Evolutionary conservation across 768 basidiomycete genomes (phyloP).

Genomic region (Daedalea quercina): DNA sequence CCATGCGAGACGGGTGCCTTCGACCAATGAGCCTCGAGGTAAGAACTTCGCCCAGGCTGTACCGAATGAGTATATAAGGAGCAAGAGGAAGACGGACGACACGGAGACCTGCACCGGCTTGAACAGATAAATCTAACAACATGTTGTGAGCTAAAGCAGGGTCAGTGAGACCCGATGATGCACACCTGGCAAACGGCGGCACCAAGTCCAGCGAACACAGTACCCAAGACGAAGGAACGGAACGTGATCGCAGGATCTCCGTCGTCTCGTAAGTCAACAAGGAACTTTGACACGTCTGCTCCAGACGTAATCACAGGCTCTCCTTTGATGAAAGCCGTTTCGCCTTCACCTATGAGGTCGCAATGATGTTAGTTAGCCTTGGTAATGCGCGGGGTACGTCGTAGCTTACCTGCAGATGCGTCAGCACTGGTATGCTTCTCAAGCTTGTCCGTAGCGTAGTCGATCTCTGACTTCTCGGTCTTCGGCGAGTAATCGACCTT

Average conservation of each 20-base stretch:
- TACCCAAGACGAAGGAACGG: conserved; percentile 49
- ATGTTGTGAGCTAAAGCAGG: not conserved
- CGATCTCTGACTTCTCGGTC: not conserved
- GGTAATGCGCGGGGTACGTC: not conserved
- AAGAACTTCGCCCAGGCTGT: conserved; percentile 43
- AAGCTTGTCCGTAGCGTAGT: not conserved
- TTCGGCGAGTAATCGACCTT: not conserved
- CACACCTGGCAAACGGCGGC: conserved; percentile 51
- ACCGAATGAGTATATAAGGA: conserved; percentile 47
- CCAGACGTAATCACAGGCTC: conserved; percentile 30
- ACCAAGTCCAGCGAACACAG: conserved; percentile 48
- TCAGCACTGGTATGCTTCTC: not conserved
- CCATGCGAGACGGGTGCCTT: conserved; percentile 36
- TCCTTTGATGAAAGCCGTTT: conserved; percentile 15
- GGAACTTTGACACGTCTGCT: conserved; percentile 44
- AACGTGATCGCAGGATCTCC: conserved; percentile 50
- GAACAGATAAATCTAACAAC: conserved; percentile 46
- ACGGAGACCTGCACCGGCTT: conserved; percentile 49
- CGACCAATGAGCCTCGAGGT: conserved; percentile 34
- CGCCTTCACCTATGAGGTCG: conserved; percentile 5
- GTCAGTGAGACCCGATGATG: not conserved
- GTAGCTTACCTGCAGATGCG: not conserved
- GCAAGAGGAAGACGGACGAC: conserved; percentile 50
- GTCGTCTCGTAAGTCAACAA: conserved; percentile 54
- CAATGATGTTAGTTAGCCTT: not conserved